Conservation (phyloP, 805 yeast species). For the Candida fluviatilis region DNA sequence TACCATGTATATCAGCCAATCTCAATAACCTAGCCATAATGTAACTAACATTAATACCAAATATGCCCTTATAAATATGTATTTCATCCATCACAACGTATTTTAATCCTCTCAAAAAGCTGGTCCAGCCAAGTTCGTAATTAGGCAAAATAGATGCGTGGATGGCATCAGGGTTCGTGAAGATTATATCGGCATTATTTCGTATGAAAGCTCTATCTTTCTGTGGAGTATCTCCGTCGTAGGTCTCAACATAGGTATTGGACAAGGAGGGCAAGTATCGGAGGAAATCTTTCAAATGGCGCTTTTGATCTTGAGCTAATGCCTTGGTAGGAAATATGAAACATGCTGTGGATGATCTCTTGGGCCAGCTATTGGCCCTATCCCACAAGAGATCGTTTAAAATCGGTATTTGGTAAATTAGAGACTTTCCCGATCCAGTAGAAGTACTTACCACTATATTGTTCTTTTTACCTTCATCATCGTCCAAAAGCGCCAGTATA, state of each 20-base stretch:
- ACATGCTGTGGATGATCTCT: conserved; percentile 57
- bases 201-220: conserved; percentile 51
- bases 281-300: conserved; percentile 64
- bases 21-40: conserved; percentile 79
- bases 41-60: conserved; percentile 88
- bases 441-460: conserved; percentile 90
- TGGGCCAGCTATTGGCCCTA: conserved; percentile 30
- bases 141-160: conserved; percentile 80
- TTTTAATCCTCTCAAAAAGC: conserved; percentile 58
- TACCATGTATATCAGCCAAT: conserved; percentile 39
- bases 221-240: conserved; percentile 88
- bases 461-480: conserved; percentile 29
- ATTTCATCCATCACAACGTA: conserved; percentile 81
- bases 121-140: conserved; percentile 55
- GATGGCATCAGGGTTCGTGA: conserved; percentile 93
- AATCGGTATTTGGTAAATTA: conserved; percentile 88
- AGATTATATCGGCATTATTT: conserved; percentile 67
- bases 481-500: conserved; percentile 45
- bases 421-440: conserved; percentile 93
- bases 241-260: conserved; percentile 62
- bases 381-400: conserved; percentile 42
- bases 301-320: conserved; percentile 91
- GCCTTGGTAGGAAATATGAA: conserved; percentile 97
- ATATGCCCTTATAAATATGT: conserved; percentile 84
- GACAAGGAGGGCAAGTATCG: conserved; percentile 41